Evolutionary conservation across 2,329 filamentous ascomycete species (phyloP).

Genomic region (Pseudogymnoascus sp.): DNA sequence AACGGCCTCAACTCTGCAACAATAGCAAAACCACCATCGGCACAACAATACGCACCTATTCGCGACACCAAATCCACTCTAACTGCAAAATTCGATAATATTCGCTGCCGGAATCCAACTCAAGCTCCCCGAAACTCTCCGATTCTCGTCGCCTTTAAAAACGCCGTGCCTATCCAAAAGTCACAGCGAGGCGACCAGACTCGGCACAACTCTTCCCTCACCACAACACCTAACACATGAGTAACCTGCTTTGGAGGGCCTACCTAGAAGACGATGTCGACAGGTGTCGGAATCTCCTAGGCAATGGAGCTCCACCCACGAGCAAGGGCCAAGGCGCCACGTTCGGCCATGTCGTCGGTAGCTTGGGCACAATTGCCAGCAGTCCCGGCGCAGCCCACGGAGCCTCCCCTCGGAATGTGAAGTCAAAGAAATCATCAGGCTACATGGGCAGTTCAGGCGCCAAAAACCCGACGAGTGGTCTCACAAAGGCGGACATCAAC

Average conservation of each 20-base stretch:
- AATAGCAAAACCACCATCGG: background rate
- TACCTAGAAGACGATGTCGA: constrained; percentile 98
- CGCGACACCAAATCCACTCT: background rate
- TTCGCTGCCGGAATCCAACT: constrained; percentile 31
- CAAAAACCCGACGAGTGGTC: constrained; percentile 35
- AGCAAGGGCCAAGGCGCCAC: constrained; percentile 45
- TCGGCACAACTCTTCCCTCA: constrained; percentile 28
- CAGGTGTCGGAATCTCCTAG: constrained; percentile 78
- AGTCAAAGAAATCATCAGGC: constrained; percentile 46
- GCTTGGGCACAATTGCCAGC: constrained; percentile 32
- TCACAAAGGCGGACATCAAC: constrained; percentile 66
- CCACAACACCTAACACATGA: constrained; percentile 59
- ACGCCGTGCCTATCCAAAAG: constrained; percentile 79
- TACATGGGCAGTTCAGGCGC: constrained; percentile 36
- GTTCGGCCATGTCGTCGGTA: constrained; percentile 30
- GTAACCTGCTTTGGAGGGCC: constrained; percentile 91
- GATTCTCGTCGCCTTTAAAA: constrained; percentile 66
- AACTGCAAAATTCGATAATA: background rate
- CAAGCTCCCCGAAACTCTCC: constrained; percentile 27
- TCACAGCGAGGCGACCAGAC: constrained; percentile 71
- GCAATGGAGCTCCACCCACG: constrained; percentile 43
- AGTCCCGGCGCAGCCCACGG: constrained; percentile 24
- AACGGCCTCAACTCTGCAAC: constrained; percentile 1
- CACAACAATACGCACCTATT: background rate
- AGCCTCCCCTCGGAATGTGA: constrained; percentile 44